Base-by-base conservation (phyloP, 768 basidiomycete species). In the Bullera alba region DNA sequence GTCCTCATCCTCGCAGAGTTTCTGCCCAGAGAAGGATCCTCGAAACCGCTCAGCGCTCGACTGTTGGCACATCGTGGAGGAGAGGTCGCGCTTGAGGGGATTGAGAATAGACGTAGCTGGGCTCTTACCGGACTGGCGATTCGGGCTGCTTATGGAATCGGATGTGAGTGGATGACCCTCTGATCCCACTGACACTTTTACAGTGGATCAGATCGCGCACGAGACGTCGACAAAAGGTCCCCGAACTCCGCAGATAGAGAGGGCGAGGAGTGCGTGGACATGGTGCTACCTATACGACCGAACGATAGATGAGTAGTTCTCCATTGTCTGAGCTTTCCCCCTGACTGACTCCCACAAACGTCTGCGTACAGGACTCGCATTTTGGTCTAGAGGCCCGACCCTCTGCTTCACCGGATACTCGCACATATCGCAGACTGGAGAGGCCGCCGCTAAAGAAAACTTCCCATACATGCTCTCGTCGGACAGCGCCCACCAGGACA, bases 361-460 rank as follows among this genome's bases (percentile, higher is more conserved):
- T 49, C 60, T 68, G 21, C 56, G 69, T 28, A 70, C 69, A 39
- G 69, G 69, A 19, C 53, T 64, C 2, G 69, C 69, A 15, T 70
- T 70, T 56, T 70, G 69, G 69, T 66, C 66, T 2, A 49, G 69
- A 42, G 66, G 66, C 19, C 66, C 66, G 1, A 55, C 59, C 7
- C 48, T 68, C 16, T 67, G 66, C 48, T 70, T 67, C 48, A 46
- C 55, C 4, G 69, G 69, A 6, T 70, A 67, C 43, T 66, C 66
- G 8, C 61, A 67, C 39, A 60, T 57, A 27, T 54, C 50, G 21
- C 60, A 70, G 48, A 71, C 69, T 0, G 69, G 69, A 12, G 64
- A 65, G 41, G 52, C 59, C 2, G 69, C 66, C 5, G 69, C 60
- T 10, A 42, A 52, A 28, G 49, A 50, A 15, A 64, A 68, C 45